Evolutionary conservation across 2,329 filamentous ascomycete species (phyloP).

Genomic region (Didymosphaeria variabile): DNA sequence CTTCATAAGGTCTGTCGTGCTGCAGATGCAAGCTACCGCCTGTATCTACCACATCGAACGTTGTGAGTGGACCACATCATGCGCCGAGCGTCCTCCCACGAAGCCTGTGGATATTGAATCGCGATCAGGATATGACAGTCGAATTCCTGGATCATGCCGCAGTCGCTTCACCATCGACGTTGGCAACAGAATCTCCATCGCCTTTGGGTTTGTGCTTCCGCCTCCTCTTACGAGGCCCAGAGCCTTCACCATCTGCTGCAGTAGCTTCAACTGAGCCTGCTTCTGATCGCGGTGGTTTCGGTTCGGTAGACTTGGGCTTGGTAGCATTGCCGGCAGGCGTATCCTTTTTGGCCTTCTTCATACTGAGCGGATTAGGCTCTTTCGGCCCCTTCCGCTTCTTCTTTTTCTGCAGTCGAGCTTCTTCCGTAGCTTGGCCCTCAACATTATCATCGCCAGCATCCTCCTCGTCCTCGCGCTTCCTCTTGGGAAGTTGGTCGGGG

Average conservation of each 20-base stretch:
- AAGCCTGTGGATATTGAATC: neutral
- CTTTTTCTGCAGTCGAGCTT: conserved; percentile 55
- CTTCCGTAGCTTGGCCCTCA: conserved; percentile 30
- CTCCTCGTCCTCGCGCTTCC: conserved; percentile 60
- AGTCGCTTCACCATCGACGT: conserved; percentile 26
- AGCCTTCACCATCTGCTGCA: conserved; percentile 29
- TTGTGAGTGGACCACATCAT: neutral
- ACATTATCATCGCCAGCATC: conserved; percentile 41
- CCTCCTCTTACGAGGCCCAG: conserved; percentile 49
- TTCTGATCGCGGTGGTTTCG: conserved; percentile 16
- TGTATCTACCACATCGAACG: neutral
- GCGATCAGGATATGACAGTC: neutral
- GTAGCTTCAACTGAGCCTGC: conserved; percentile 23
- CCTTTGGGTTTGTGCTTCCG: conserved; percentile 50
- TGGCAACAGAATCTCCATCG: conserved; percentile 28
- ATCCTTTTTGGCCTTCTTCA: conserved; percentile 72
- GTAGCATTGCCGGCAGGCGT: conserved; percentile 17
- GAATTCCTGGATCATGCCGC: conserved; percentile 27
- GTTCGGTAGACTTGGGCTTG: conserved; percentile 27
- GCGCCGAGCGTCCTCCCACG: neutral
- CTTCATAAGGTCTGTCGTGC: neutral
- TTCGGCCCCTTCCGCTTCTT: conserved; percentile 67
- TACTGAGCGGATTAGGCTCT: conserved; percentile 74
- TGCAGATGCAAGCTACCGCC: neutral
- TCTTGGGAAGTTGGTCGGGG: conserved; percentile 40